Percentiles rank a stretch among this genome's conserved stretches.
Evolutionary conservation across 805 yeast species (phyloP).

Genomic region (Starmerella powellii): DNA sequence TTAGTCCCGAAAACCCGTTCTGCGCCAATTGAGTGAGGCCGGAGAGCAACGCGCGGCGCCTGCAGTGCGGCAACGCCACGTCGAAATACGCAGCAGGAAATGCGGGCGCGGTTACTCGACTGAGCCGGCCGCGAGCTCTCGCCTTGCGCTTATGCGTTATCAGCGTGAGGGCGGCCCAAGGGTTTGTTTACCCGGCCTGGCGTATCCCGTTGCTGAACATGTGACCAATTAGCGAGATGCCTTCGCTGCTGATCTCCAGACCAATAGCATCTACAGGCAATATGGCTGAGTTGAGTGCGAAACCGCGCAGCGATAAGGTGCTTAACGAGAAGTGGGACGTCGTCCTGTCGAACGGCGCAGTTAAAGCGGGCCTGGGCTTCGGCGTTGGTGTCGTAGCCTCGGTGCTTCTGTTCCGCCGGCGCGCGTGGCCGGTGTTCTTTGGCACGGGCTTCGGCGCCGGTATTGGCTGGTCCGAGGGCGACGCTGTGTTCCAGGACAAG

Average conservation of each 20-base stretch:
- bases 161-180: too few species aligned
- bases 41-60: too few species aligned
- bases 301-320: constrained; percentile 23
- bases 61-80: too few species aligned
- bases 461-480: constrained; percentile 96
- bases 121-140: too few species aligned
- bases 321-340: constrained; percentile 64
- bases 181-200: too few species aligned
- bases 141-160: too few species aligned
- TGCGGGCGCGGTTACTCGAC: too few species aligned
- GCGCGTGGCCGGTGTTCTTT: constrained; percentile 95
- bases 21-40: too few species aligned
- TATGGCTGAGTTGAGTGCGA: constrained; percentile 12
- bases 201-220: not conserved
- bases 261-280: not conserved
- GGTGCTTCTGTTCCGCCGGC: constrained; percentile 77
- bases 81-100: too few species aligned
- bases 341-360: constrained; percentile 83
- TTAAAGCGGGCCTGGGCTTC: constrained; percentile 90
- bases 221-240: not conserved
- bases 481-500: constrained; percentile 60
- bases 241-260: not conserved
- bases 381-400: constrained; percentile 94
- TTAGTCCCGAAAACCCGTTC: too few species aligned
- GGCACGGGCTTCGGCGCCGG: constrained; percentile 97